Percentiles rank a stretch among this genome's conserved stretches.
Conservation (phyloP, 2,329 filamentous ascomycete genomes). For the Epichloe festucae region DNA sequence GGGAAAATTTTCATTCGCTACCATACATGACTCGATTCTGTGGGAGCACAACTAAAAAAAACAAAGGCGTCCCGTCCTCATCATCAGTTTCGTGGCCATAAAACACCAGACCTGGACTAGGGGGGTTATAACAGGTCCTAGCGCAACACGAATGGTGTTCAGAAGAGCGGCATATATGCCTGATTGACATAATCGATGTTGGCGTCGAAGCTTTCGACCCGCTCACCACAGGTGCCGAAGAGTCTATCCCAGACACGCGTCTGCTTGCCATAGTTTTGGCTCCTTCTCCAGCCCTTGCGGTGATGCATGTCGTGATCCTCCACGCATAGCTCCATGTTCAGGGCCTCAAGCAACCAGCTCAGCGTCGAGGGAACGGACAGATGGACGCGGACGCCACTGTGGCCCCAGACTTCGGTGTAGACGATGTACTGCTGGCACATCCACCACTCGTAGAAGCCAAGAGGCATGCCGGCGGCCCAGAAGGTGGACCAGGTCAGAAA, state of each 20-base stretch:
- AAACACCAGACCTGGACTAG: too few relatives aligned
- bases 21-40: too few relatives aligned
- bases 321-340: constrained; percentile 24
- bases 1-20: too few relatives aligned
- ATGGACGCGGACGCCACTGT: constrained; percentile 25
- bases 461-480: constrained; percentile 21
- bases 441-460: constrained; percentile 35
- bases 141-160: neutral
- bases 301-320: constrained; percentile 30
- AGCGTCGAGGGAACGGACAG: constrained; percentile 19
- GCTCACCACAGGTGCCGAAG: constrained; percentile 22
- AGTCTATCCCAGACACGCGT: constrained; percentile 20
- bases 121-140: too few relatives aligned
- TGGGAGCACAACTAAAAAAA: too few relatives aligned
- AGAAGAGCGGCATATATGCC: constrained; percentile 16
- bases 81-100: too few relatives aligned
- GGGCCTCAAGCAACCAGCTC: constrained; percentile 18
- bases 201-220: constrained; percentile 19
- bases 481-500: constrained; percentile 24
- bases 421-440: constrained; percentile 30
- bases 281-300: constrained; percentile 23
- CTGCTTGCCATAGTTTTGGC: constrained; percentile 15
- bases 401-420: constrained; percentile 25
- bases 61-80: too few relatives aligned
- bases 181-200: constrained; percentile 20